phyloP scores from a whole-genome alignment of 192 early-diverging fungal genomes.

The Entophlyctis helioformis region DNA sequence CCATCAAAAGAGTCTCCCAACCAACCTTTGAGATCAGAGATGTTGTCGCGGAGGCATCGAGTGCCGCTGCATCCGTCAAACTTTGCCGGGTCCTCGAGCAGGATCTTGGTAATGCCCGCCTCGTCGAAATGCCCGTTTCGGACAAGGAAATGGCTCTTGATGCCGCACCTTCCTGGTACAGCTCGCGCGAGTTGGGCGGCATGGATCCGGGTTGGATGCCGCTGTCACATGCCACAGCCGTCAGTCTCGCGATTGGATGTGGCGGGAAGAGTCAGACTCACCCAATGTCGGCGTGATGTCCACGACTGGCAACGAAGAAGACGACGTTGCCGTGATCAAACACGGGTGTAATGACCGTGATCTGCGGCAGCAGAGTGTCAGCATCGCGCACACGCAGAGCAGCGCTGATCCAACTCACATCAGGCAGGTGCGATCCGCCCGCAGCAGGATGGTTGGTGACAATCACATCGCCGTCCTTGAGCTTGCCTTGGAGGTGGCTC shows the following conservation, averaged over 20 bases:
- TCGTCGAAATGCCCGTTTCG: slow-evolving; percentile 69
- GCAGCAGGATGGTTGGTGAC: slow-evolving; percentile 92
- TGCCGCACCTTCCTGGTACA: slow-evolving; percentile 91
- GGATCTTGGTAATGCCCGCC: slow-evolving; percentile 58
- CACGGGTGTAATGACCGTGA: slow-evolving; percentile 93
- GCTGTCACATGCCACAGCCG: neutral
- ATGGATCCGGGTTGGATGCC: slow-evolving; percentile 46
- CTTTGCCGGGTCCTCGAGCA: slow-evolving; percentile 71
- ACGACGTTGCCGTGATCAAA: slow-evolving; percentile 66
- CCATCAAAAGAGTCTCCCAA: neutral
- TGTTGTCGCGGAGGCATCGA: slow-evolving; percentile 77
- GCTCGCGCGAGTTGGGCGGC: slow-evolving; percentile 85
- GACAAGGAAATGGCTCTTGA: slow-evolving; percentile 82
- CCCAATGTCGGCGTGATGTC: slow-evolving; percentile 94
- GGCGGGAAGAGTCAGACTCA: neutral
- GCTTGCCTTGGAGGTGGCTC: slow-evolving; percentile 43
- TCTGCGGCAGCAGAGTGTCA: slow-evolving; percentile 34
- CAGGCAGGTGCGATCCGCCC: slow-evolving; percentile 87
- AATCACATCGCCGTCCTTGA: slow-evolving; percentile 87
- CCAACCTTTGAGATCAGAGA: slow-evolving; percentile 82
- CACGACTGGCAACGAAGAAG: slow-evolving; percentile 89
- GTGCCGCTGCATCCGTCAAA: slow-evolving; percentile 80
- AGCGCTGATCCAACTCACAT: slow-evolving; percentile 8
- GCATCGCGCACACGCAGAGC: neutral
- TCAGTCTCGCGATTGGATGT: neutral